Evolutionary conservation across 2,329 filamentous ascomycete species (phyloP).

Genomic region (Diplocarpon mali): DNA sequence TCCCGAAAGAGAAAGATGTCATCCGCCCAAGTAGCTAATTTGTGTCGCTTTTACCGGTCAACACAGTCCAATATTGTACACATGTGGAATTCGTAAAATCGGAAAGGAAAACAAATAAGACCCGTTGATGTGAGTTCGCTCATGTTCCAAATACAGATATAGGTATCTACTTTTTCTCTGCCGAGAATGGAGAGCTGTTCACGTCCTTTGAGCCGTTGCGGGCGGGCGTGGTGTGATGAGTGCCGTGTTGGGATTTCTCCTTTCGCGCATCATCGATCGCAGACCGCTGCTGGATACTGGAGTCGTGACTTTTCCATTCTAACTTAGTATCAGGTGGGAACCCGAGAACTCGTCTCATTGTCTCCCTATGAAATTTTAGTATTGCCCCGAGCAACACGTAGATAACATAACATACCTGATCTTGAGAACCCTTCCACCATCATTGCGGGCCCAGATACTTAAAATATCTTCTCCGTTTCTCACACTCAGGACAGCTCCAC

Average conservation of each 20-base stretch:
- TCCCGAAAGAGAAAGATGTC: constrained; percentile 12
- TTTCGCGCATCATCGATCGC: constrained; percentile 86
- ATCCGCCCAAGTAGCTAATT: constrained; percentile 17
- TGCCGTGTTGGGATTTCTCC: constrained; percentile 55
- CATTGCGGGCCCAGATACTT: constrained; percentile 93
- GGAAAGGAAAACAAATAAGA: constrained; percentile 5
- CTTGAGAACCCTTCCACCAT: constrained; percentile 88
- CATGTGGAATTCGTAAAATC: constrained; percentile 7
- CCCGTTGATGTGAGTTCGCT: constrained; percentile 10
- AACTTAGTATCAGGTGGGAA: constrained; percentile 85
- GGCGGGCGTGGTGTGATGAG: constrained; percentile 19
- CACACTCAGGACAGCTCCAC: constrained; percentile 87
- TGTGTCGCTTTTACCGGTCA: constrained; percentile 23
- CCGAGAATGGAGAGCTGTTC: constrained; percentile 15
- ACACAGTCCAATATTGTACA: constrained; percentile 27
- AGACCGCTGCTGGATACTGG: constrained; percentile 84
- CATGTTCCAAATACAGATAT: constrained; percentile 8
- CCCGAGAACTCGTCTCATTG: constrained; percentile 78
- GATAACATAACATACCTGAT: constrained; percentile 56
- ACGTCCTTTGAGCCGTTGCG: constrained; percentile 21
- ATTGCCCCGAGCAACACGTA: constrained; percentile 4
- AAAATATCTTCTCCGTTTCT: constrained; percentile 93
- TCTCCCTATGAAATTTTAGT: constrained; percentile 53
- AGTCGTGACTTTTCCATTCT: constrained; percentile 92
- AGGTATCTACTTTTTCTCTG: constrained; percentile 19